Percentiles rank a stretch among this genome's conserved stretches.
These are phyloP conservation scores for Paratinospora sagittata DNA, from an alignment of 164 flowering plant genomes.

Conservation along the genomic window DNA sequence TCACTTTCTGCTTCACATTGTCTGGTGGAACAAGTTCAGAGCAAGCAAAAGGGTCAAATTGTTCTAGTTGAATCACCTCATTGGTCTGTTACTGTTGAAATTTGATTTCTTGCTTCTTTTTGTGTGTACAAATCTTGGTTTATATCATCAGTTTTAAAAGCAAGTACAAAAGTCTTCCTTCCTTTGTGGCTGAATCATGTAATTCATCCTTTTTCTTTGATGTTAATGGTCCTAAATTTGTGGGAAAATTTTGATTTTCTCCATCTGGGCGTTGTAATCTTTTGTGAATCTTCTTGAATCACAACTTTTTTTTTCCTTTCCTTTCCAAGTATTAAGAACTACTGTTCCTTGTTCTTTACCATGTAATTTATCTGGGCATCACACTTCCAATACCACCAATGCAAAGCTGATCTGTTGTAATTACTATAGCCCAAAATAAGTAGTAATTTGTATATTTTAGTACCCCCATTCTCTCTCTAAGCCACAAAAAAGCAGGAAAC, in stretches of 20 bases:
- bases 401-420: not conserved
- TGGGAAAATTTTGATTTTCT: constrained; percentile 14
- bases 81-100: not conserved
- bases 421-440: not conserved
- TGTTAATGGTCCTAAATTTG: constrained; percentile 7
- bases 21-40: not conserved
- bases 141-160: not conserved
- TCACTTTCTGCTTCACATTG: constrained; percentile 17
- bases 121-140: constrained; percentile 3
- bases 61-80: constrained; percentile 8
- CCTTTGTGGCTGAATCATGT: constrained; percentile 4
- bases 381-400: not conserved
- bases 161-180: not conserved
- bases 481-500: constrained; percentile 9
- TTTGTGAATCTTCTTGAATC: constrained; percentile 6
- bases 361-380: constrained; percentile 17
- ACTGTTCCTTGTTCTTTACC: constrained; percentile 1
- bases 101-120: constrained; percentile 9
- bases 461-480: not conserved
- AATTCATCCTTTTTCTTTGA: constrained; percentile 4
- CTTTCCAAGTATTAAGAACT: not conserved
- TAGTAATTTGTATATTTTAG: constrained; percentile 6
- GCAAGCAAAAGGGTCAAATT: constrained; percentile 5
- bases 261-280: constrained; percentile 18
- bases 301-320: not conserved